Base-by-base conservation (phyloP, 2,329 filamentous ascomycete genomes). In the Tolypocladium ophioglossoides region DNA sequence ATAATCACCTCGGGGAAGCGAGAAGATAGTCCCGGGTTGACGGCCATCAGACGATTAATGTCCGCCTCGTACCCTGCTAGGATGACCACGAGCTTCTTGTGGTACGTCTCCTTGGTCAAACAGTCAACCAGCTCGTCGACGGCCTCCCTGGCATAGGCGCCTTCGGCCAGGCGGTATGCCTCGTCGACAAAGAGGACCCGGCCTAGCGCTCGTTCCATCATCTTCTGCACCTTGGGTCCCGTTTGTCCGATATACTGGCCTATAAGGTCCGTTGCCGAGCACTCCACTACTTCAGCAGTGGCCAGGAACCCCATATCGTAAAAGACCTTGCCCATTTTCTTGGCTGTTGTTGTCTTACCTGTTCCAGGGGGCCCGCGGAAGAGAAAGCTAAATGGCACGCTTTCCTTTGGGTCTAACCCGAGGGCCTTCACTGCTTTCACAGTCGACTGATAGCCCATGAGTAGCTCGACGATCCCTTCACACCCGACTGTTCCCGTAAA, bases 261-360 rank as follows among this genome's bases (percentile, higher is more conserved):
- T 1, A 91, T 74, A 0, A 91, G 64, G 37, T 91, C 85, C 0
- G 82, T 81, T 0, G 84, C 83, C 0, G 87, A 90, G 48, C 76
- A 80, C 53, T 89, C 84, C 0, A 83, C 64, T 0, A 90, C 83
- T 30, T 84, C 78, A 0, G 74, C 76, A 0, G 72, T 73, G 0
- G 79, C 69, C 0, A 91, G 69, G 37, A 91, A 79, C 0, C 86
- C 86, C 75, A 90, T 80, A 59, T 91, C 83, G 62, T 88, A 91
- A 62, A 82, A 91, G 0, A 91, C 73, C 57, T 88, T 79, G 4
- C 87, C 87, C 77, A 91, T 87, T 57, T 84, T 86, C n/a, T 77
- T 72, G 0, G 88, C 88, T 0, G 75, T 89, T 0, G 83, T 84
- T 0, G 86, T 89, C 62, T 91, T 91, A 0, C 87, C 87, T 0